Base-by-base conservation (phyloP, 495 filamentous ascomycete species). In the Aspergillus sclerotiicarbonarius region DNA sequence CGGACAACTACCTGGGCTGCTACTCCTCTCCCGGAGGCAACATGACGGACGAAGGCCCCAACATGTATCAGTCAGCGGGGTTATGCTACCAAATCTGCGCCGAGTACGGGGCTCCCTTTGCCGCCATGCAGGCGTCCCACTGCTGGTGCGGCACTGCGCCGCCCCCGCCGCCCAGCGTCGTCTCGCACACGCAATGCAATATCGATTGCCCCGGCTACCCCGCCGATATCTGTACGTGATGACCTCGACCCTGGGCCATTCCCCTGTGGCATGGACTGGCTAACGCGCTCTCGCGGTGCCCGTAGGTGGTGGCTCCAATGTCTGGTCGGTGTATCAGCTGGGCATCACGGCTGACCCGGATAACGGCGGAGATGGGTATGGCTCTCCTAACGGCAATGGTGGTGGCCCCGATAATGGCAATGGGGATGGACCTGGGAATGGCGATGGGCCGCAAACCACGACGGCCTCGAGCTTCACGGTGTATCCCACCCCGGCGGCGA, bases 91-190 rank as follows among this genome's bases (percentile, higher is more conserved):
- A 51, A n/a, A 4, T 29, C 0, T 60, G 52, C 21, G 7, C 19
- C 4, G 20, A 37, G n/a, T 1, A 1, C 2, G 58, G 30, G 4
- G 18, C 4, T 2, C 18, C n/a, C 7, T 59, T 35, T 13, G 47
- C 39, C 6, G 58, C 15, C 30, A 20, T 51, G 4, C 25, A 56
- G 5, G 30, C 10, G 16, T 8, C 13, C 5, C 16, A 39, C 3
- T 60, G 58, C 33, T 60, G 52, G 46, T 60, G 58, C 20, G 58
- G 53, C n/a, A n/a, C n/a, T 6, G 37, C 25, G 7, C 21, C 35
- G 16, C 13, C 37, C 31, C 52, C 53, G 13, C 5, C 18, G 1
- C n/a, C 8, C 5, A 46, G 35, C 31, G 25, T 45, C 4, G 44
- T 60, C 1, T 50, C 46, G 3, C 45, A 51, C 41, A 46, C 35